Conservation (phyloP, 148 eudicot species). For the Camellia granthamiana region DNA sequence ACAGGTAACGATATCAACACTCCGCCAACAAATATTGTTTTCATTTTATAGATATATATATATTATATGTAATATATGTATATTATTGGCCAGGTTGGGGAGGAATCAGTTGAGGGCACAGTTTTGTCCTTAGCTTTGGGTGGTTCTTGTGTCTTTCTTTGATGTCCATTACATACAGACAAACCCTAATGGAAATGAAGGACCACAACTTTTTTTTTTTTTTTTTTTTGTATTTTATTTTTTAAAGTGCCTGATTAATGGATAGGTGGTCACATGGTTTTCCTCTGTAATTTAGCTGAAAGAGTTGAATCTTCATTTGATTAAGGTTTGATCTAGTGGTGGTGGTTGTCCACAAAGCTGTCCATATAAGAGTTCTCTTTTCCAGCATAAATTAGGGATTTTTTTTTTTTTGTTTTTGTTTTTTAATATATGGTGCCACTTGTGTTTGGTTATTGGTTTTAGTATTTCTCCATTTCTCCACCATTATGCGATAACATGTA, state of each 20-base stretch:
- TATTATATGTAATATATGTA: too few relatives aligned
- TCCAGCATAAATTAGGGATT: not conserved
- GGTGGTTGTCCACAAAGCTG: conserved; percentile 22
- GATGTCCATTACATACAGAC: conserved; percentile 22
- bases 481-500: too few relatives aligned
- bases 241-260: conserved; percentile 12
- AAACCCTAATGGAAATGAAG: conserved; percentile 26
- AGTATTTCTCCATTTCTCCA: too few relatives aligned
- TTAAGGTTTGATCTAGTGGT: conserved; percentile 13
- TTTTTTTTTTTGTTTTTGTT: not conserved
- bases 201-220: conserved; percentile 50
- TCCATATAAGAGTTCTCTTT: not conserved
- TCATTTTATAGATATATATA: conserved; percentile 12
- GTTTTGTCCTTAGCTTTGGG: conserved; percentile 42
- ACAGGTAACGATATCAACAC: not conserved
- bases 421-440: not conserved
- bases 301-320: conserved; percentile 14
- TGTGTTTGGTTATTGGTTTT: not conserved
- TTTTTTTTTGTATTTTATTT: not conserved
- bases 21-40: not conserved
- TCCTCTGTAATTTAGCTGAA: conserved; percentile 31
- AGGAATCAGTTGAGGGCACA: conserved; percentile 26
- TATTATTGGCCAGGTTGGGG: conserved; percentile 11
- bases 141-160: conserved; percentile 26
- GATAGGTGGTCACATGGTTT: conserved; percentile 35